Conservation (phyloP, 2,329 filamentous ascomycete species). For the Waltergamsia citrina region DNA sequence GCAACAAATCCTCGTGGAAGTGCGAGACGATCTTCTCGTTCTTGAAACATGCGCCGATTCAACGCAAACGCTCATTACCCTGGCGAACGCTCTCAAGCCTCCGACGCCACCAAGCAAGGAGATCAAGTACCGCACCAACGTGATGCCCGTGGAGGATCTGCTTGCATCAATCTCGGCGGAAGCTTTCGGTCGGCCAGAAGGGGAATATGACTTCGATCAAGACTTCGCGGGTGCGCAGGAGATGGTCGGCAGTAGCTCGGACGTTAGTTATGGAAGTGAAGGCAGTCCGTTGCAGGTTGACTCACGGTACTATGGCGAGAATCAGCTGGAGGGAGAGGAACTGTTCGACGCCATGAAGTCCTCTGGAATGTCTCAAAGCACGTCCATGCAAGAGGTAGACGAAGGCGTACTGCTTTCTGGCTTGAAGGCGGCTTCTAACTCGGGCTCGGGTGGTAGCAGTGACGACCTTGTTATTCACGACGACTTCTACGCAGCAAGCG, state of each 20-base stretch:
- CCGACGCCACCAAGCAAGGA: constrained; percentile 75
- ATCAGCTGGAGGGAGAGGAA: constrained; percentile 31
- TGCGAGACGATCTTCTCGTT: constrained; percentile 79
- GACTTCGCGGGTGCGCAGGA: constrained; percentile 49
- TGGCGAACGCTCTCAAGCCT: constrained; percentile 72
- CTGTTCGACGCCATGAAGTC: constrained; percentile 36
- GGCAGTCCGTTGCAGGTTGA: constrained; percentile 22
- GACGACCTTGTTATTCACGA: constrained; percentile 63
- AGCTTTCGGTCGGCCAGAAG: constrained; percentile 57
- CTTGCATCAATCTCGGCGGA: constrained; percentile 85
- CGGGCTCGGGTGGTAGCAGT: constrained; percentile 11
- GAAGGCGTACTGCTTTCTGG: constrained; percentile 25
- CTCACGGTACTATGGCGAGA: constrained; percentile 36
- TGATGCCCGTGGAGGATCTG: constrained; percentile 80
- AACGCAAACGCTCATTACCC: constrained; percentile 77
- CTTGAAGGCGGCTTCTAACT: constrained; percentile 7
- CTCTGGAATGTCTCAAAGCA: constrained; percentile 15
- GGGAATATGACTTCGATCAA: constrained; percentile 53
- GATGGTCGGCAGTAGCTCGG: constrained; percentile 28
- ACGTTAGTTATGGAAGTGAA: constrained; percentile 18
- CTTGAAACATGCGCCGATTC: constrained; percentile 96
- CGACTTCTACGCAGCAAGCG: constrained; percentile 57
- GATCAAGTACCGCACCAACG: constrained; percentile 77
- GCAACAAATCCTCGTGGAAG: constrained; percentile 66
- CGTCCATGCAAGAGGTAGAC: constrained; percentile 23